These are phyloP conservation scores for Discostella stelligera DNA, from an alignment of 352 stramenopile species.

Conservation along the genomic window DNA sequence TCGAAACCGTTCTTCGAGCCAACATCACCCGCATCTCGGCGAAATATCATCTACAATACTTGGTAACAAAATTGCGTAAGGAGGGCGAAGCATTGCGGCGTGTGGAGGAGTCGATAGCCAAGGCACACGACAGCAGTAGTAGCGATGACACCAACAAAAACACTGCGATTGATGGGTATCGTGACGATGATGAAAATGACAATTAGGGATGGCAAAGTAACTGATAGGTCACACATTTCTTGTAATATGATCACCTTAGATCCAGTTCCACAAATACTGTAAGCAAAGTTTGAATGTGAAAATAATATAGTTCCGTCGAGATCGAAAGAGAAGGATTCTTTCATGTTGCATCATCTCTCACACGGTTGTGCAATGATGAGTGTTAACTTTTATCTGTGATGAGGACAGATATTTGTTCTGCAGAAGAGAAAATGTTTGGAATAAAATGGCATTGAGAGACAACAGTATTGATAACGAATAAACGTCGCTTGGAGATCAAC, in stretches of 20 bases:
- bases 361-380: too few species aligned
- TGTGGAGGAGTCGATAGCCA: conserved; percentile 8
- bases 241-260: too few species aligned
- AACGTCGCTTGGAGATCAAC: too few species aligned
- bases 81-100: conserved; percentile 26
- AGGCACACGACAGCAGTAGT: not conserved
- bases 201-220: not conserved
- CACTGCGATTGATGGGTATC: not conserved
- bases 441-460: too few species aligned
- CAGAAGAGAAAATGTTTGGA: too few species aligned
- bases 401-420: not conserved
- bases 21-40: conserved; percentile 53
- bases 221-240: too few species aligned
- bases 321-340: too few species aligned
- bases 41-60: conserved; percentile 58
- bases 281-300: too few species aligned
- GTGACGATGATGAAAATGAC: not conserved
- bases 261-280: too few species aligned
- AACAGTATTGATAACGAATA: too few species aligned
- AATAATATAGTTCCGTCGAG: too few species aligned
- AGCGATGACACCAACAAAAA: not conserved
- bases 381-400: too few species aligned
- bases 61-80: conserved; percentile 42
- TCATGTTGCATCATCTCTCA: not conserved
- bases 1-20: conserved; percentile 38